Evolutionary conservation across 371 early-diverging fungal genomes (phyloP).

Genomic region (Syncephalastrum contaminatum): DNA sequence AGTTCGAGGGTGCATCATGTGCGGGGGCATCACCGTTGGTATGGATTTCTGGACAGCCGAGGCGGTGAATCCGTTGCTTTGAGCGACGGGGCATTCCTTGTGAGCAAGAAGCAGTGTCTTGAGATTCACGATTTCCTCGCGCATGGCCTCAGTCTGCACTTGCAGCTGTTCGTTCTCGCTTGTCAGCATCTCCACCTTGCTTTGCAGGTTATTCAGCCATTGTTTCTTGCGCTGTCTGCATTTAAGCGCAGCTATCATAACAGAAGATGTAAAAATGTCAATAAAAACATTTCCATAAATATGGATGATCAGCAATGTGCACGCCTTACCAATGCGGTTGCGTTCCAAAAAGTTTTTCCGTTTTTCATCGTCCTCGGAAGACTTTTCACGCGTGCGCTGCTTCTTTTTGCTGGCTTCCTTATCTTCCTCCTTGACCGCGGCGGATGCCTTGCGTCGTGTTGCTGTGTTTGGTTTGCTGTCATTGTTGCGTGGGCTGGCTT

Average conservation of each 20-base stretch:
- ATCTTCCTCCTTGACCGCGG: conserved; percentile 15
- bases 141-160: conserved; percentile 59
- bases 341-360: conserved; percentile 81
- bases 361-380: conserved; percentile 62
- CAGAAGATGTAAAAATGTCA: conserved; percentile 7
- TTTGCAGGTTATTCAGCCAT: conserved; percentile 77
- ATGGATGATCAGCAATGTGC: not conserved
- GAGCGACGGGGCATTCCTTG: conserved; percentile 74
- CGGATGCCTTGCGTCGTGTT: conserved; percentile 10
- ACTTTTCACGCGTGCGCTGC: conserved; percentile 26
- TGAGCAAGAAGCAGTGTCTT: conserved; percentile 77
- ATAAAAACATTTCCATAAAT: not conserved
- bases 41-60: conserved; percentile 10
- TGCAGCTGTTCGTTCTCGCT: conserved; percentile 74
- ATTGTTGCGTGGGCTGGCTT: not conserved
- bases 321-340: conserved; percentile 69
- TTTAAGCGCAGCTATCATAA: conserved; percentile 73
- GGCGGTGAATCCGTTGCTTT: conserved; percentile 56
- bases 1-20: conserved; percentile 12
- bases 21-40: conserved; percentile 16
- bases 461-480: conserved; percentile 12
- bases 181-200: conserved; percentile 71
- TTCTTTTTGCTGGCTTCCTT: conserved; percentile 25
- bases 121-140: conserved; percentile 74
- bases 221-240: conserved; percentile 91